Evolutionary conservation across 306 rosid genomes (phyloP), one percentile per base, ranked within the genome.

Genomic region (Hippophae gyantsensis): DNA sequence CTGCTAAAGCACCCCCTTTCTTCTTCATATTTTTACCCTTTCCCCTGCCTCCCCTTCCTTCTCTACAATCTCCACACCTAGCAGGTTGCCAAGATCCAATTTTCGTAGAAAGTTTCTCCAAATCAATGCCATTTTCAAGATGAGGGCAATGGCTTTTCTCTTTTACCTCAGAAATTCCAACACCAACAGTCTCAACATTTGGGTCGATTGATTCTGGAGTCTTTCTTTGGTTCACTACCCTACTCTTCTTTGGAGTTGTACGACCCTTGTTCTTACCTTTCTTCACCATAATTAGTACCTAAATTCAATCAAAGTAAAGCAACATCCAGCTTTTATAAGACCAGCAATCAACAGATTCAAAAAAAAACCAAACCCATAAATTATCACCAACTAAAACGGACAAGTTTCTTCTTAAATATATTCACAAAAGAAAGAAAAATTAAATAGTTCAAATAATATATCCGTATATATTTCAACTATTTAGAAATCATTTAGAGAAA

Each of bases 51-150:
- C 75, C 81, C 74, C 81, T 83, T 81, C 80, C 74, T 69, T 80
- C 86, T 72, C 74, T 83, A 69, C 99, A 93, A 72, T 77, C 89
- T 69, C 84, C 87, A 69, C 99, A 93, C 43, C 67, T 74, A 47
- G 73, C 46, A 54, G 72, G 58, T 46, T 60, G 79, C 18, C 78
- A 54, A 54, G 84, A 65, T 56, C 60, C 82, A 64, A 88, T 52
- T 81, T 84, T 93, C 51, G 66, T 42, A 8, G 84, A 75, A 54
- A 93, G 58, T 49, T 57, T 79, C 63, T 60, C 69, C 51, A 85
- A 76, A 78, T 80, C 70, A 63, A 92, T 56, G 63, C 93, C 81
- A 60, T 81, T 85, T 26, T 78, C 87, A 56, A 93, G 69, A 79
- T 93, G 99, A 48, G 76, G 65, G 63, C 99, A 92, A 42, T 54